These are phyloP conservation scores for Aspergillus affinis DNA, from an alignment of 495 filamentous ascomycete genomes.

Conservation along the genomic window DNA sequence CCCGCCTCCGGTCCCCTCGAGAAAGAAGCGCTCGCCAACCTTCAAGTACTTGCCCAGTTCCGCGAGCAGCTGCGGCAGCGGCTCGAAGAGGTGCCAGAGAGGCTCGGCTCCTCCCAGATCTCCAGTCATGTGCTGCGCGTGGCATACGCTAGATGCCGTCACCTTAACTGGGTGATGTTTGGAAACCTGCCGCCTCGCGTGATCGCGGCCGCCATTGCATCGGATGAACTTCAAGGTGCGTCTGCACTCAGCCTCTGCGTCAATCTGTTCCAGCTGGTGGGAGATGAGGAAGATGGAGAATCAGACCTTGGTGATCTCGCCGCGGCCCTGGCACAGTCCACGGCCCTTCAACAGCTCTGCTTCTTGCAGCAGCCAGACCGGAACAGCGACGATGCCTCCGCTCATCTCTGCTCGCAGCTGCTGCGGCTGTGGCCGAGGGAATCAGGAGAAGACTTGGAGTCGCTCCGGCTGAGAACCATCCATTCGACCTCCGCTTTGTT, in stretches of 20 bases:
- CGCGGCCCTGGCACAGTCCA: conserved; percentile 16
- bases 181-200: conserved; percentile 11
- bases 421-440: not conserved
- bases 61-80: conserved; percentile 17
- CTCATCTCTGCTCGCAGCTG: conserved; percentile 11
- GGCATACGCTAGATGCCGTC: conserved; percentile 12
- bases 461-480: conserved; percentile 16
- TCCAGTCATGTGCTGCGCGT: conserved; percentile 17
- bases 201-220: conserved; percentile 15
- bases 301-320: conserved; percentile 13
- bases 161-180: conserved; percentile 21
- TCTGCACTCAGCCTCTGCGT: conserved; percentile 11
- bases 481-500: conserved; percentile 17
- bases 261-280: conserved; percentile 4
- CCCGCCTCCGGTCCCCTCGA: conserved; percentile 5
- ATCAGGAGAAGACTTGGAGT: conserved; percentile 12
- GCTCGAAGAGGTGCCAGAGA: conserved; percentile 18
- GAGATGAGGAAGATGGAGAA: conserved; percentile 9
- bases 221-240: conserved; percentile 14
- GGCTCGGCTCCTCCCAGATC: conserved; percentile 14
- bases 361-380: conserved; percentile 17
- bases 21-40: conserved; percentile 3
- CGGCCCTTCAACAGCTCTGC: conserved; percentile 16
- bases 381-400: conserved; percentile 15
- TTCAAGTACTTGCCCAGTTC: conserved; percentile 15